Evolutionary conservation across 495 filamentous ascomycete species (phyloP).

Genomic region (Talaromyces borbonicus): DNA sequence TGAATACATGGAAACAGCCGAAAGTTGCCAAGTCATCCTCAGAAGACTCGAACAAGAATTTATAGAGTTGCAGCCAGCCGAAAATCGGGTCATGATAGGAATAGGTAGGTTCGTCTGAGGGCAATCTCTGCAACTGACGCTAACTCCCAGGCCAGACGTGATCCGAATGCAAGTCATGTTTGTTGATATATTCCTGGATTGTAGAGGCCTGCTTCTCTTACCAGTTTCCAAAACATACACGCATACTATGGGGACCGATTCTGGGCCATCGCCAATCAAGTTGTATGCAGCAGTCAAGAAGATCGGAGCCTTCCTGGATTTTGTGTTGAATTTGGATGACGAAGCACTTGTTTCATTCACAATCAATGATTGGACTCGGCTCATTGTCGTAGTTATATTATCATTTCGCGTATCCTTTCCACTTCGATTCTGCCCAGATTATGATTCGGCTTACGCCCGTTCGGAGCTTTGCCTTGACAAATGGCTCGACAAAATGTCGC

Average conservation of each 20-base stretch:
- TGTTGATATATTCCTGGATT: constrained; percentile 7
- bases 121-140: too few relatives aligned
- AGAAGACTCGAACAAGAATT: constrained; percentile 1
- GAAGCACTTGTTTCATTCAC: constrained; percentile 3
- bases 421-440: background rate
- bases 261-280: background rate
- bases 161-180: constrained; percentile 7
- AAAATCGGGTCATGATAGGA: constrained; percentile 1
- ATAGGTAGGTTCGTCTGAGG: background rate
- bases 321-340: background rate
- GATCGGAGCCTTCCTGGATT: constrained; percentile 6
- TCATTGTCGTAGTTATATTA: constrained; percentile 6
- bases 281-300: constrained; percentile 1
- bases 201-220: constrained; percentile 1
- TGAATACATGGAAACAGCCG: background rate
- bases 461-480: constrained; percentile 1
- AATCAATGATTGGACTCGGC: constrained; percentile 6
- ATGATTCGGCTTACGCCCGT: constrained; percentile 5
- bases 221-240: constrained; percentile 4
- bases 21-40: background rate
- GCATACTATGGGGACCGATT: background rate
- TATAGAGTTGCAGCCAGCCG: background rate
- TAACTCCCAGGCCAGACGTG: constrained; percentile 1
- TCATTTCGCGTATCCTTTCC: constrained; percentile 7
- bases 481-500: constrained; percentile 6